Conservation (phyloP, 805 yeast species). For the Metschnikowia kofuensis region DNA sequence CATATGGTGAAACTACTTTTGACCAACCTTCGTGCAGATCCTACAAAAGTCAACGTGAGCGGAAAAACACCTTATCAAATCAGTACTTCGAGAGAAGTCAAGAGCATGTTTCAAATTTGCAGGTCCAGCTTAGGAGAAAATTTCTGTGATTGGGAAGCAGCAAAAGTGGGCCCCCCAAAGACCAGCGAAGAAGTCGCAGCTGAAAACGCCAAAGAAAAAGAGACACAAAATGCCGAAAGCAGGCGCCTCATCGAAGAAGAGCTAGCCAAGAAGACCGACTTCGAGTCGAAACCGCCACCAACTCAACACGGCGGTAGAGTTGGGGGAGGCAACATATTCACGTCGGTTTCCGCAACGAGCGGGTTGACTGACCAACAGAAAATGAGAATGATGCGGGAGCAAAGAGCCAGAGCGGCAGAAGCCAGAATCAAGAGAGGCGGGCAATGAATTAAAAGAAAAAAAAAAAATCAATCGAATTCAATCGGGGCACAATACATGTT, state of each 20-base stretch:
- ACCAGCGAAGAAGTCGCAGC: conserved; percentile 55
- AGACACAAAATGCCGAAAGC: conserved; percentile 36
- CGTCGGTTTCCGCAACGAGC: conserved; percentile 41
- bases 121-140: conserved; percentile 68
- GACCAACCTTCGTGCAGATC: conserved; percentile 66
- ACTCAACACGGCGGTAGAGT: conserved; percentile 33
- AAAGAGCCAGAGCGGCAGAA: conserved; percentile 95
- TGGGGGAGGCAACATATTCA: conserved; percentile 18
- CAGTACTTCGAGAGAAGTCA: conserved; percentile 44
- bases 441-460: conserved; percentile 1
- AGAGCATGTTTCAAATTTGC: conserved; percentile 62
- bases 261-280: conserved; percentile 35
- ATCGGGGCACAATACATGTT: too few relatives aligned
- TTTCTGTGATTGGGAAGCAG: conserved; percentile 64
- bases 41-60: conserved; percentile 48
- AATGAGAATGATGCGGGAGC: conserved; percentile 82
- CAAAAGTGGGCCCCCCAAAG: conserved; percentile 61
- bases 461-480: too few relatives aligned
- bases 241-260: conserved; percentile 42
- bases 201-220: conserved; percentile 32
- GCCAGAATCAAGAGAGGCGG: conserved; percentile 52
- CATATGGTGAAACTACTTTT: conserved; percentile 68
- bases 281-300: conserved; percentile 33
- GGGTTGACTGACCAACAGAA: conserved; percentile 74
- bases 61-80: conserved; percentile 73